phyloP scores from a whole-genome alignment of 352 stramenopile species.

The Pilasporangium apinafurcum region DNA sequence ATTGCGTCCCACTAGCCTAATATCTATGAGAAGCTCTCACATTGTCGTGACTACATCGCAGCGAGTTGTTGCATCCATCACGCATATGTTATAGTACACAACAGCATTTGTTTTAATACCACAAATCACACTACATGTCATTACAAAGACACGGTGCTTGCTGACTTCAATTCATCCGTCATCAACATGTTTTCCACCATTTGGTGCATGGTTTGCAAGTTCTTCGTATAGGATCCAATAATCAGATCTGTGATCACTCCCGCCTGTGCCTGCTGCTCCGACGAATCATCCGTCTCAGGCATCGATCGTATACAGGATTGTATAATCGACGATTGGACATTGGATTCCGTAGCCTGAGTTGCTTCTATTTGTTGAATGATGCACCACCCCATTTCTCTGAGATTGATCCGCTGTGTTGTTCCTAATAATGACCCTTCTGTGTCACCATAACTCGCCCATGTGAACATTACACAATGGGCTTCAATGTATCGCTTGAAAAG shows the following conservation, averaged over 20 bases:
- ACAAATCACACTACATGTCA: too few relatives aligned
- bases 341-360: not conserved
- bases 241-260: conserved; percentile 2
- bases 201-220: conserved; percentile 2
- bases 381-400: conserved; percentile 1
- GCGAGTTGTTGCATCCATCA: too few relatives aligned
- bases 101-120: too few relatives aligned
- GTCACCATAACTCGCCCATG: not conserved
- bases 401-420: not conserved
- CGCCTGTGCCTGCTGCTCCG: conserved; percentile 2
- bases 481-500: conserved; percentile 4
- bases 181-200: conserved; percentile 7
- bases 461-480: not conserved
- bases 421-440: not conserved
- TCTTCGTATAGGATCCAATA: conserved; percentile 1
- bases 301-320: conserved; percentile 1
- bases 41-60: too few relatives aligned
- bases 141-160: too few relatives aligned
- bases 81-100: too few relatives aligned
- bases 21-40: too few relatives aligned
- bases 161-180: too few relatives aligned
- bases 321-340: not conserved
- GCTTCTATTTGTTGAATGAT: not conserved
- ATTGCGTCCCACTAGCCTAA: too few relatives aligned
- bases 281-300: not conserved